Evolutionary conservation across 2,329 filamentous ascomycete genomes (phyloP), one percentile per base, ranked within the genome.

Genomic region (Acrodontium crateriforme): DNA sequence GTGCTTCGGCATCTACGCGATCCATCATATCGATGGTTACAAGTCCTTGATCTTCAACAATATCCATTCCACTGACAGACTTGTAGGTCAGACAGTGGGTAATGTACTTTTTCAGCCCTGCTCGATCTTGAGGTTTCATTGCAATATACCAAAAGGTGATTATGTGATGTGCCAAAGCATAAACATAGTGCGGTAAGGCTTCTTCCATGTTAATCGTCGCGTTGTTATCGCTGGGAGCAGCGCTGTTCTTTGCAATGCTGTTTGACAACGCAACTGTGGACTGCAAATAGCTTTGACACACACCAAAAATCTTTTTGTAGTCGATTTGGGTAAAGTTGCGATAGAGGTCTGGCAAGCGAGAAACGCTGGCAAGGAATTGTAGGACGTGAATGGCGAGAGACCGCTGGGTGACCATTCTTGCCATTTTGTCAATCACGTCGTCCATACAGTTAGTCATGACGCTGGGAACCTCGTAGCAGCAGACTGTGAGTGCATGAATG

Each of bases 131-230:
- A 28, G 93, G 67, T 46, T 83, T 87, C 42, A 98, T 54, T 1
- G 84, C 80, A 41, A 98, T 66, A 50, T 95, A 98, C 89, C 89
- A 98, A 50, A 92, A 94, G 2, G 84, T 78, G 40, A 98, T 85
- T 42, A 93, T 83, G 50, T 95, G 85, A 50, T 93, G 93, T 6
- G 87, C 87, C 28, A 95, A 62, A 2, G 84, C 80, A 52, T 91
- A 89, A 15, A 98, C 82, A 50, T 98, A 98, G 53, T 37, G 27
- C 26, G 22, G 44, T 29, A 32, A 32, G 29, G 29, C 36, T 32
- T 39, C 37, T 16, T 37, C 34, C 18, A 34, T 40, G 20, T 34
- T 41, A 16, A 36, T 27, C 7, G 34, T 37, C n/a, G 39, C 38
- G 25, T 44, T 49, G 23, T 39, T 32, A 20, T 45, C 42, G 26